A percentile compares a stretch with the other conserved stretches of the same genome.
These are phyloP conservation scores for Lathyrus tuberosus DNA, from an alignment of 306 rosid species.

Conservation along the genomic window DNA sequence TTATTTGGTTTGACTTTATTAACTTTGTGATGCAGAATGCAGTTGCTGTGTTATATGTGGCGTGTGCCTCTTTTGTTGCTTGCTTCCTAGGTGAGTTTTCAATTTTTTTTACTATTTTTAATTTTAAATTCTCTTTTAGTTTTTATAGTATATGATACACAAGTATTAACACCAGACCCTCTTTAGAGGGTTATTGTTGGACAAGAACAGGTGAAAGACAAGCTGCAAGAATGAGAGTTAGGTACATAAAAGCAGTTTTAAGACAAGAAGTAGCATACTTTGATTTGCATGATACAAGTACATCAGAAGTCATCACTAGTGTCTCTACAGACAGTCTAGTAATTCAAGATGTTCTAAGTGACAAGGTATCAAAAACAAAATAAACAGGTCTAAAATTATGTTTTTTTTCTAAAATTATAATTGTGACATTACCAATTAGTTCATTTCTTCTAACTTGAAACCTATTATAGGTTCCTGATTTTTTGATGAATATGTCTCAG, in stretches of 20 bases:
- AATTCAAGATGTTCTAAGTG: slow-evolving; percentile 82
- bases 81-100: slow-evolving; percentile 78
- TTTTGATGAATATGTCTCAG: slow-evolving; percentile 63
- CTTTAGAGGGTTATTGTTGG: slow-evolving; percentile 91
- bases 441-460: neutral
- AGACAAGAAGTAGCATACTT: slow-evolving; percentile 95
- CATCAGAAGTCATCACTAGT: slow-evolving; percentile 82
- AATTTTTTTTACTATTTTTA: neutral
- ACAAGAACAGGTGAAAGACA: slow-evolving; percentile 94
- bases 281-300: slow-evolving; percentile 87
- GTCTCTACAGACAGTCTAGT: slow-evolving; percentile 81
- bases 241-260: slow-evolving; percentile 77
- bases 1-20: slow-evolving; percentile 35
- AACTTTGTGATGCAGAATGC: slow-evolving; percentile 68
- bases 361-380: slow-evolving; percentile 56
- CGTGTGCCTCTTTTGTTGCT: slow-evolving; percentile 62
- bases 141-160: neutral
- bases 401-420: neutral
- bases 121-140: neutral
- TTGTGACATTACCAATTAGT: neutral
- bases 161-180: neutral
- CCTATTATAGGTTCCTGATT: slow-evolving; percentile 65
- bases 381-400: neutral
- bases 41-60: slow-evolving; percentile 64
- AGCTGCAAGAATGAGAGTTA: slow-evolving; percentile 85